Evolutionary conservation across 768 basidiomycete species (phyloP), one percentile per base, ranked within the genome.

Genomic region (Suillus decipiens): DNA sequence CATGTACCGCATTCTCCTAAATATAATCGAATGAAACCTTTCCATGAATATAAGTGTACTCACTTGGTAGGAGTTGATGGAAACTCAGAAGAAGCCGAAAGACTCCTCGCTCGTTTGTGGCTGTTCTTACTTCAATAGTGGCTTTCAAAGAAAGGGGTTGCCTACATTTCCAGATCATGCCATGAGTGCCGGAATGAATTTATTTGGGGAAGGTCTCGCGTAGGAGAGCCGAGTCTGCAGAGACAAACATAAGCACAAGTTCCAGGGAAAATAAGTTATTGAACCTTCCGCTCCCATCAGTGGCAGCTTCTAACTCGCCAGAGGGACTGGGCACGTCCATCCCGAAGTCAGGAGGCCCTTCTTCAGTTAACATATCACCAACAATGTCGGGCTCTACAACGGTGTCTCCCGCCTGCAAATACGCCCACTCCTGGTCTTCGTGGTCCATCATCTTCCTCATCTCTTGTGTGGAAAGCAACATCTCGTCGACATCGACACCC

Each of bases 391-490:
- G 34, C 33, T 43, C 48, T 22, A 66, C 67, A 54, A 71, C 66
- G 7, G 15, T 55, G 50, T 74, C 70, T 10, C 48, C 64, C 17
- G 68, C 41, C 34, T 65, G 56, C 7, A 39, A 63, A 14, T 67
- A 59, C 36, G 41, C 56, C 72, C 66, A 71, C n/a, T 73, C 72
- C 8, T 63, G 59, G 54, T 70, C 71, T 39, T 64, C 67, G 6
- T 14, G 41, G 4, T 67, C 68, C 33, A 66, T 65, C 9, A 69
- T 63, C 45, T 76, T 70, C 48, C 71, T 70, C 42, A 79, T 76
- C 31, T 76, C 73, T 58, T 78, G 75, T 60, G 73, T 76, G 12
- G 72, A 72, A 24, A 79, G 60, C 47, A 74, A 62, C 33, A 37
- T 64, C 60, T 76, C 72, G 64, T 77, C 70, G 62, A 69, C 74